Base-by-base conservation (phyloP, 495 filamentous ascomycete species). In the Aspergillus kassunensis region DNA sequence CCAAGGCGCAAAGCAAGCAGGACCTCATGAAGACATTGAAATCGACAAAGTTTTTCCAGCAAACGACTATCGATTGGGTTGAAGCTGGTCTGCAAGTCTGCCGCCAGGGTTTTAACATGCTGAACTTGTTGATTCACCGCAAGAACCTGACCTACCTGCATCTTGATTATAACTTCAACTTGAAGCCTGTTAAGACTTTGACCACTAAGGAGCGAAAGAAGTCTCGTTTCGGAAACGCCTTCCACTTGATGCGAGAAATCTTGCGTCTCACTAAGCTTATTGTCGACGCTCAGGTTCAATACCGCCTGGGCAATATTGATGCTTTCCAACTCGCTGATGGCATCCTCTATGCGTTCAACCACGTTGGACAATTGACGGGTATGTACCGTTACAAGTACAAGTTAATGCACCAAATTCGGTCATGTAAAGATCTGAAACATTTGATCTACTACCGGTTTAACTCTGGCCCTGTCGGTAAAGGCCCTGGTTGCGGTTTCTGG, bases 341-440 rank as follows among this genome's bases (percentile, higher is more conserved):
- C 68, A 99, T 99, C 49, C 78, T 97, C 9, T 99, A 97, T 63
- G 95, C 95, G 24, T 97, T 99, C 78, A 99, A 99, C 72, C 95
- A 99, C 60, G 95, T 99, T 50, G 95, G 95, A 44, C 95, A 99
- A 71, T 76, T 99, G 45, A 99, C 95, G 21, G 95, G 95, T 61
- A 99, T 99, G 95, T 99, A 99, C 73, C 89, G 95, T 23, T 99
- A 99, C 82, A 99, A 99, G 79, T 99, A 99, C 75, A 99, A 99
- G 76, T 80, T 99, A 30, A 99, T 99, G 95, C 95, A 99, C 68
- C 95, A 99, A 71, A 97, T 99, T 61, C 90, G 95, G 41, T 93
- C 95, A 2, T 99, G 95, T 75, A 99, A 99, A 66, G 95, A 99
- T 72, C 72, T 99, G 62, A 99, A 99, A 81, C 95, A 99, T 82